Evolutionary conservation across 805 yeast genomes (phyloP).

Genomic region (Torulaspora gathmanii): DNA sequence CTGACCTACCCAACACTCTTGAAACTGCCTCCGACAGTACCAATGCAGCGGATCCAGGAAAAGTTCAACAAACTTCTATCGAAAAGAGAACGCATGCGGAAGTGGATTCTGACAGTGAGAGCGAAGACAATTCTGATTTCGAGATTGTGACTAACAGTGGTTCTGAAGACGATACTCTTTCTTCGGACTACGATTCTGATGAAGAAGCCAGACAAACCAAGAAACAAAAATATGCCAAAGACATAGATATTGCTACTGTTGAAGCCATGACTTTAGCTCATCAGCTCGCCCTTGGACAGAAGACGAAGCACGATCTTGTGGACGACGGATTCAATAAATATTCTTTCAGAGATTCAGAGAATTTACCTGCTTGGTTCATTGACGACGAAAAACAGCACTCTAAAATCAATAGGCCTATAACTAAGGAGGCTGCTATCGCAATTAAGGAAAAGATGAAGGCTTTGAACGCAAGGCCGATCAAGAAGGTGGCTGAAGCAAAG

Average conservation of each 20-base stretch:
- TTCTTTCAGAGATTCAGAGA: conserved; percentile 85
- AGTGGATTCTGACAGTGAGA: conserved; percentile 13
- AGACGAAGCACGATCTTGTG: conserved; percentile 74
- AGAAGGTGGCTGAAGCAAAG: conserved; percentile 96
- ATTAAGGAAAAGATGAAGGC: conserved; percentile 70
- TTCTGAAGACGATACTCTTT: conserved; percentile 37
- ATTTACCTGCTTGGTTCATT: conserved; percentile 93
- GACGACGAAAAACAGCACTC: conserved; percentile 89
- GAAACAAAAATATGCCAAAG: conserved; percentile 49
- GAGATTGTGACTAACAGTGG: conserved; percentile 46
- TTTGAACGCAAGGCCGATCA: conserved; percentile 94
- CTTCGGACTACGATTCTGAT: conserved; percentile 48
- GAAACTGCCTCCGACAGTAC: conserved; percentile 9
- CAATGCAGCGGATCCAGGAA: background rate
- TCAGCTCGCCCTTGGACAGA: conserved; percentile 86
- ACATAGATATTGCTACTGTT: conserved; percentile 80
- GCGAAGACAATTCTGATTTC: conserved; percentile 36
- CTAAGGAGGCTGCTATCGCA: conserved; percentile 86
- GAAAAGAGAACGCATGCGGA: conserved; percentile 21
- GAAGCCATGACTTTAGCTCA: conserved; percentile 99
- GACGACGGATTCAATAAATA: conserved; percentile 91
- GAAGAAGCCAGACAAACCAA: conserved; percentile 45
- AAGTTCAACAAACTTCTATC: background rate
- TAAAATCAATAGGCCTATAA: conserved; percentile 82
- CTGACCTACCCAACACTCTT: conserved; percentile 32